Conservation (phyloP, 371 early-diverging fungal species). For the Quaeritorhiza haematococci region DNA sequence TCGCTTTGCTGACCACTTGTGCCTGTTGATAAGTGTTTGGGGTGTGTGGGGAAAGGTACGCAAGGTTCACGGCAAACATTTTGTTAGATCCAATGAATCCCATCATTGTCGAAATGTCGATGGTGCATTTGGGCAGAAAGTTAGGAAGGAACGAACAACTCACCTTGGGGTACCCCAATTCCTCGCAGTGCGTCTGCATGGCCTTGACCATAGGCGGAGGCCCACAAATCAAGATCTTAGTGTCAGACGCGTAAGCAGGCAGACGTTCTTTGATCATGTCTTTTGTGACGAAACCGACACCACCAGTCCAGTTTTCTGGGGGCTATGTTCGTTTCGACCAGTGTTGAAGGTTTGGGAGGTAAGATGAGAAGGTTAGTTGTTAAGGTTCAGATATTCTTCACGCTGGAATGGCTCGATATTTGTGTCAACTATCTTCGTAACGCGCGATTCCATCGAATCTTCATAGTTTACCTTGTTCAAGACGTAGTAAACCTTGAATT, state of each 20-base stretch:
- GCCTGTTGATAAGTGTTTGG: slow-evolving; percentile 67
- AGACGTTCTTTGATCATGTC: slow-evolving; percentile 71
- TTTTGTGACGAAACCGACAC: slow-evolving; percentile 79
- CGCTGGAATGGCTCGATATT: neutral
- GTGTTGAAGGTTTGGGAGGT: neutral
- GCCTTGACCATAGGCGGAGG: slow-evolving; percentile 88
- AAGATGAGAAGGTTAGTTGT: neutral
- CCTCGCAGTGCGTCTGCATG: slow-evolving; percentile 55
- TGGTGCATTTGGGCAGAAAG: no score
- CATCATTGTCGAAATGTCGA: no score
- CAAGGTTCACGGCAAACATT: neutral
- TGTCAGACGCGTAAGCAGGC: slow-evolving; percentile 71
- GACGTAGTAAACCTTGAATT: slow-evolving; percentile 79
- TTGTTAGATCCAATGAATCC: slow-evolving; percentile 5
- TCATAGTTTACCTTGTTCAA: slow-evolving; percentile 70
- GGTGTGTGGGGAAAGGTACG: slow-evolving; percentile 32
- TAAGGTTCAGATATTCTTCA: neutral
- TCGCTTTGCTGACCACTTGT: slow-evolving; percentile 75
- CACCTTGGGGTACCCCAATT: slow-evolving; percentile 32
- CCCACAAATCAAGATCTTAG: slow-evolving; percentile 91
- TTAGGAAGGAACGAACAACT: no score
- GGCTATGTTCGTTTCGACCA: slow-evolving; percentile 47
- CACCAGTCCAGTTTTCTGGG: slow-evolving; percentile 79
- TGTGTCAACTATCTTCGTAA: neutral
- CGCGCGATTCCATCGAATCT: slow-evolving; percentile 1